These are phyloP conservation scores for Tylopilus sp. DNA, from an alignment of 768 basidiomycete species.

Conservation along the genomic window DNA sequence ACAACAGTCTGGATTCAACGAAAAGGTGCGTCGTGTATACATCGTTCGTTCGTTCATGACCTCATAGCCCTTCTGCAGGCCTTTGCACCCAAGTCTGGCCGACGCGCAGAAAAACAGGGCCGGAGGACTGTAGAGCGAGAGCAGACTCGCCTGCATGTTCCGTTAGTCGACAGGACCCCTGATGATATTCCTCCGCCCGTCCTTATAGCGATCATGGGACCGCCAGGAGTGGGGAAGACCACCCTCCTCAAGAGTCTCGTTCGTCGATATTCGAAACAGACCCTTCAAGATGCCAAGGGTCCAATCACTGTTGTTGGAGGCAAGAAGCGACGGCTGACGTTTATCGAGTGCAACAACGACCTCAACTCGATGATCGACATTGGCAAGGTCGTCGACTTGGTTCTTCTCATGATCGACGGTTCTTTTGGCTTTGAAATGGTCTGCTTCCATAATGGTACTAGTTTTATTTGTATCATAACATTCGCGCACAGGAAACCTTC, in stretches of 20 bases:
- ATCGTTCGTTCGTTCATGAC: not conserved
- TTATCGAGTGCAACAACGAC: constrained; percentile 97
- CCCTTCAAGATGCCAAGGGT: constrained; percentile 82
- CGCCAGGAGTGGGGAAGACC: constrained; percentile 95
- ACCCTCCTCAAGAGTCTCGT: constrained; percentile 91
- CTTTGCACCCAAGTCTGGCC: constrained; percentile 89
- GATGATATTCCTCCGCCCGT: constrained; percentile 90
- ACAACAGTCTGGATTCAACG: constrained; percentile 78
- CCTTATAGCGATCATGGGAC: constrained; percentile 92
- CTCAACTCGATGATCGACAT: constrained; percentile 98
- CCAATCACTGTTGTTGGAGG: constrained; percentile 94
- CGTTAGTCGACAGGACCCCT: constrained; percentile 91
- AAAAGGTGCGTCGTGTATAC: constrained; percentile 56
- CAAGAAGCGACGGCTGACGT: constrained; percentile 90
- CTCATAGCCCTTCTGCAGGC: constrained; percentile 42
- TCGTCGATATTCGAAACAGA: constrained; percentile 91
- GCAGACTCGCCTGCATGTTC: constrained; percentile 94
- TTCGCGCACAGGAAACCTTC: constrained; percentile 81
- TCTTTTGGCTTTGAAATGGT: constrained; percentile 99
- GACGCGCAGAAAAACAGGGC: constrained; percentile 84
- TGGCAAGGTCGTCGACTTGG: constrained; percentile 93
- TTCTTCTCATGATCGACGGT: constrained; percentile 96
- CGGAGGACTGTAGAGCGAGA: constrained; percentile 89
- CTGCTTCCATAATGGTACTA: constrained; percentile 19
- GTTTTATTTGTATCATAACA: not conserved